These are phyloP conservation scores for Phaeosphaeria sp. DNA, from an alignment of 2,329 filamentous ascomycete genomes.

Conservation along the genomic window DNA sequence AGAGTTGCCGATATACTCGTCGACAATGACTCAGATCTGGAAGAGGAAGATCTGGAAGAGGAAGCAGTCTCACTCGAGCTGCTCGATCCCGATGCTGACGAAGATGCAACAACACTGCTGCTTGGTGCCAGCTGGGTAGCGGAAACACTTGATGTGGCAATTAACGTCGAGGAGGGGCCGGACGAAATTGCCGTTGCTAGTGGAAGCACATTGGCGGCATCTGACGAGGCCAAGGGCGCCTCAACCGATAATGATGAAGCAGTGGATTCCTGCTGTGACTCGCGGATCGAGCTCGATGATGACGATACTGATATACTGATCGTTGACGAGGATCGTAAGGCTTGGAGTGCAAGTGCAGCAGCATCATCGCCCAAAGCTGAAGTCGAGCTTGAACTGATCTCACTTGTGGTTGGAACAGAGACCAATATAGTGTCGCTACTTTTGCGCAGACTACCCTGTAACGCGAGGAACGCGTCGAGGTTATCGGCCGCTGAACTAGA, in stretches of 20 bases:
- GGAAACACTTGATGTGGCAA: background rate
- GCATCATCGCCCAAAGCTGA: background rate
- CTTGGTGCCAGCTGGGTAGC: background rate
- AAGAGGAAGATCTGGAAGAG: background rate
- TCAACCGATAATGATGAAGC: background rate
- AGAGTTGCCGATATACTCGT: too few species aligned
- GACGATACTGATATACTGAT: background rate
- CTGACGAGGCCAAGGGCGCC: background rate
- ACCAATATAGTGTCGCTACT: too few species aligned
- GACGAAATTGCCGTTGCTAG: background rate
- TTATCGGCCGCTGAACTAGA: too few species aligned
- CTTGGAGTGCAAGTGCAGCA: background rate
- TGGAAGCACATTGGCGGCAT: background rate
- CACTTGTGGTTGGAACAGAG: too few species aligned
- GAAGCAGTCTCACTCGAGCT: background rate
- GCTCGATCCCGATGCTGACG: background rate
- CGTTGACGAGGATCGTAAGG: background rate
- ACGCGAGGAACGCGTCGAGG: too few species aligned
- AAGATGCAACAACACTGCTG: background rate
- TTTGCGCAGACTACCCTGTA: too few species aligned
- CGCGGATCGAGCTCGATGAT: background rate
- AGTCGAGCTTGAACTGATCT: too few species aligned
- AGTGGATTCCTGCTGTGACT: background rate
- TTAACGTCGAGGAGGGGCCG: background rate
- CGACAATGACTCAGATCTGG: too few species aligned